Percentiles rank a stretch among this genome's conserved stretches.
These are phyloP conservation scores for Claviceps pusilla DNA, from an alignment of 2,329 filamentous ascomycete genomes.

Conservation along the genomic window DNA sequence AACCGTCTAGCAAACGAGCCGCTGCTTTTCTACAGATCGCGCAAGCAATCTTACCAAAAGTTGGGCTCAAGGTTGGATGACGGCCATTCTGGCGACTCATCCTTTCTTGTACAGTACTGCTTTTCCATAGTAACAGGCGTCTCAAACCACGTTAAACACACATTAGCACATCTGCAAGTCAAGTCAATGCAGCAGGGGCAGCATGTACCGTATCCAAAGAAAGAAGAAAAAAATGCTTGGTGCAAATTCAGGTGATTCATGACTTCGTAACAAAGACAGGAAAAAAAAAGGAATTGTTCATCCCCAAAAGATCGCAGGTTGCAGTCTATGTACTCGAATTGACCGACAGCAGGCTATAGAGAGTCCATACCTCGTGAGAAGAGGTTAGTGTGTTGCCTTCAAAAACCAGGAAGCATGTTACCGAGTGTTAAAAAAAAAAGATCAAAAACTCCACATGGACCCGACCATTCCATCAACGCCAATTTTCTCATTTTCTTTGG, in stretches of 20 bases:
- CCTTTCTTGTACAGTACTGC: background rate
- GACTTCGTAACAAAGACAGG: background rate
- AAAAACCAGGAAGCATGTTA: constrained; percentile 19
- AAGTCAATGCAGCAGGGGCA: background rate
- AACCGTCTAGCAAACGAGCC: constrained; percentile 61
- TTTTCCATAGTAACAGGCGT: background rate
- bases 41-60: constrained; percentile 32
- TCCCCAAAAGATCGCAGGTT: background rate
- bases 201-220: constrained; percentile 3
- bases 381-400: constrained; percentile 29
- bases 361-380: constrained; percentile 6
- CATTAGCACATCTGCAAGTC: constrained; percentile 1
- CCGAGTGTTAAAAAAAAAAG: constrained; percentile 14
- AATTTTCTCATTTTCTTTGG: background rate
- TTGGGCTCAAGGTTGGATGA: constrained; percentile 17
- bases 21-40: constrained; percentile 60
- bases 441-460: constrained; percentile 10
- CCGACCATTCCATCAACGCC: constrained; percentile 7
- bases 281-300: background rate
- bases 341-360: background rate
- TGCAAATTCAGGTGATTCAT: background rate
- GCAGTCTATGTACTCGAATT: constrained; percentile 5
- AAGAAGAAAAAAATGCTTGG: background rate
- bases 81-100: background rate
- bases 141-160: background rate